Percentiles rank a stretch among this genome's conserved stretches.
Conservation (phyloP, 164 flowering plant genomes). For the Taxillus chinensis region DNA sequence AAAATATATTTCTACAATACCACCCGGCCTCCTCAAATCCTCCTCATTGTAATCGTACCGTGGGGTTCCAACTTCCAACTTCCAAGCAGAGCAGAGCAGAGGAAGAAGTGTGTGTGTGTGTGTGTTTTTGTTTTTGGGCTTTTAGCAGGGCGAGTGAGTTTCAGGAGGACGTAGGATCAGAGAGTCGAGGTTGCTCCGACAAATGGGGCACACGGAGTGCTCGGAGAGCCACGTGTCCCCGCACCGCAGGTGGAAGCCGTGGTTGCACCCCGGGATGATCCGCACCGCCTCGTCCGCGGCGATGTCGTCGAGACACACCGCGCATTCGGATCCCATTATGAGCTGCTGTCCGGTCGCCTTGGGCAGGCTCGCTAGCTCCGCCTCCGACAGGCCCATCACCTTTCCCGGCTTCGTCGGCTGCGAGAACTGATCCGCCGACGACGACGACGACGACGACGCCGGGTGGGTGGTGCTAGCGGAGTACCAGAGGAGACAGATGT, state of each 20-base stretch:
- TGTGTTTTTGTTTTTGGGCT: no score
- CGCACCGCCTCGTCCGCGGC: conserved; percentile 32
- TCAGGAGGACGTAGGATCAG: conserved; percentile 11
- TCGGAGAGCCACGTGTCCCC: conserved; percentile 56
- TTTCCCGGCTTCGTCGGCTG: conserved; percentile 17
- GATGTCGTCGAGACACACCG: conserved; percentile 54
- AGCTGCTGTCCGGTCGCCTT: conserved; percentile 33
- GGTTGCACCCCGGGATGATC: conserved; percentile 47
- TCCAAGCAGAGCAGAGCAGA: no score
- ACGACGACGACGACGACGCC: not conserved
- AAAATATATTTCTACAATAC: no score
- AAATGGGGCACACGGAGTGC: conserved; percentile 46
- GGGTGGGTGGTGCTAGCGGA: conserved; percentile 5
- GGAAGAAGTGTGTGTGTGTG: no score
- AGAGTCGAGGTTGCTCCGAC: conserved; percentile 32
- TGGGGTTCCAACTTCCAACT: no score
- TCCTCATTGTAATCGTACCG: no score
- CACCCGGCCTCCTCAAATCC: no score
- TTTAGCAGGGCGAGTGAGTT: conserved; percentile 19
- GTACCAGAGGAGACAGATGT: conserved; percentile 47
- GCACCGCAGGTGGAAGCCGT: conserved; percentile 50
- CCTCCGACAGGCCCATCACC: conserved; percentile 32
- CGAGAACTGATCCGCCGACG: not conserved
- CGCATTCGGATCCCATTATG: conserved; percentile 39
- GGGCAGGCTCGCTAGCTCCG: conserved; percentile 45